Base-by-base conservation (phyloP, 2,329 filamentous ascomycete genomes). In the Sporothrix dimorphospora region DNA sequence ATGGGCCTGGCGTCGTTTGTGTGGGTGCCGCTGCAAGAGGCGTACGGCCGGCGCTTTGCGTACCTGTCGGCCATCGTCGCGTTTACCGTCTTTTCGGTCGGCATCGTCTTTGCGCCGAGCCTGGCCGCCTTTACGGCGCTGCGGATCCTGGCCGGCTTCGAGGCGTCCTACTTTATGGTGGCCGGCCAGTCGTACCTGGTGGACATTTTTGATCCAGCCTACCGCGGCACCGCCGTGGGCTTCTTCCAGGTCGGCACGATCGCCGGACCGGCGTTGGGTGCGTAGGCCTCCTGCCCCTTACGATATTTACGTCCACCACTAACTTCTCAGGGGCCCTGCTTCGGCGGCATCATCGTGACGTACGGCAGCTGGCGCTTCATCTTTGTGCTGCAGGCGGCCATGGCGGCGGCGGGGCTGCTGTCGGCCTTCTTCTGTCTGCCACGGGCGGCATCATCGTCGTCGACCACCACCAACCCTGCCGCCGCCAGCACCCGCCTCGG, bases 311-410 rank as follows among this genome's bases (percentile, higher is more conserved):
- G 30, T 34, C 30, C 30, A 34, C 30, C 30, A 34, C 30, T 34
- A 34, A 34, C 30, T 6, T 3, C 0, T 84, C 92, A 7, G 71
- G 71, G 72, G 53, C 88, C 89, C 0, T 92, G 93, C 76, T 83
- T 94, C 11, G 89, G 92, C 71, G 92, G 92, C 30, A 89, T 94
- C 59, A 92, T 95, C 68, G 91, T 94, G 19, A 94, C 91, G 0
- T 94, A 89, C 79, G 84, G 85, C 7, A 87, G 85, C 1, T 95
- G 92, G 92, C 85, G 91, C 21, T 87, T 88, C 7, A 78, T 81
- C 12, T 78, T 78, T 49, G 81, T 80, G 78, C 59, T 80, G 3
- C 80, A 81, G 69, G 75, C 75, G 11, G 76, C 72, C 19, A 80
- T 81, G 79, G 72, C 76, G 11, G 77, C 77, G 19, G 12, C 78